Conservation (phyloP, 192 early-diverging fungal species). For the Kickxella alabastrina region DNA sequence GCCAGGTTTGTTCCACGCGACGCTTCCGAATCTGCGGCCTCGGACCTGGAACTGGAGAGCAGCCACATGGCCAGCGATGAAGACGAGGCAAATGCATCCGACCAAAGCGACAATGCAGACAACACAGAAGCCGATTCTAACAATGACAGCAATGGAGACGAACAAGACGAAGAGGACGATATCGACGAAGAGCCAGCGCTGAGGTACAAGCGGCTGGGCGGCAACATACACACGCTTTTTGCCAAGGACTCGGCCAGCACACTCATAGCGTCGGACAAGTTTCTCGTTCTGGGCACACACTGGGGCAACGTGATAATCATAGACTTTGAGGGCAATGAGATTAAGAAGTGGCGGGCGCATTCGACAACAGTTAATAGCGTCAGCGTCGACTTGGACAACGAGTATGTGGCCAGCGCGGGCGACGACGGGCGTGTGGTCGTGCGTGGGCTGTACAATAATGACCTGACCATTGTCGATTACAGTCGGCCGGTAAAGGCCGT, state of each 20-base stretch:
- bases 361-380: constrained; percentile 83
- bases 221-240: constrained; percentile 62
- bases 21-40: no score
- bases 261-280: constrained; percentile 75
- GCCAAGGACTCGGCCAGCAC: constrained; percentile 82
- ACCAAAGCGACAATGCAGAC: background rate
- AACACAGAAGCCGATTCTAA: constrained; percentile 27
- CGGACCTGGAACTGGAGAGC: no score
- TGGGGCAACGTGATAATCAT: constrained; percentile 85
- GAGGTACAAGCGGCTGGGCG: constrained; percentile 81
- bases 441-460: constrained; percentile 72
- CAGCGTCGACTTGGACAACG: constrained; percentile 78
- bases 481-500: constrained; percentile 86
- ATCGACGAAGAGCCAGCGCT: constrained; percentile 83
- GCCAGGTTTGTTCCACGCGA: no score
- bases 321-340: constrained; percentile 87
- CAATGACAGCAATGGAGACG: constrained; percentile 43
- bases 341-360: constrained; percentile 81
- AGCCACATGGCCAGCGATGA: no score
- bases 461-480: constrained; percentile 70
- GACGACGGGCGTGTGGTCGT: constrained; percentile 92
- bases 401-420: constrained; percentile 88
- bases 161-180: constrained; percentile 38
- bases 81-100: no score
- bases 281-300: constrained; percentile 91